Base-by-base conservation (phyloP, 2,329 filamentous ascomycete genomes). In the Shiraia sp. region DNA sequence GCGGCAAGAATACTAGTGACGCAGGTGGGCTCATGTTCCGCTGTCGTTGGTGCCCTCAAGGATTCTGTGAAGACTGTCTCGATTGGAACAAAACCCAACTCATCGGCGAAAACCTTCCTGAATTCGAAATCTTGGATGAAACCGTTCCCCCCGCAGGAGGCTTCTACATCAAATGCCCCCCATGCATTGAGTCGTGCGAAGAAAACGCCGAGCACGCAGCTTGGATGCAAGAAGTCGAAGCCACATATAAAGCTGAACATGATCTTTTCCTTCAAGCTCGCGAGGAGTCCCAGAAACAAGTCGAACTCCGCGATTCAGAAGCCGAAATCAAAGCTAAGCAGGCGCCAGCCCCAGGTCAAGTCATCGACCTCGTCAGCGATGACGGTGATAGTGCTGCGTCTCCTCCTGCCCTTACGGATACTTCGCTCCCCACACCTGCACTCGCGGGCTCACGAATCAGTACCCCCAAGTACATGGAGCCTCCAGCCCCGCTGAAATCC, bases 21-120 rank as follows among this genome's bases (percentile, higher is more conserved):
- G 75, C 73, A 2, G 75, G 75, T 1, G 75, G 75, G 10, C 61
- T 79, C 42, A 69, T 78, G 17, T 77, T 75, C 57, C 72, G 76
- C 15, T 83, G 80, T 53, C 70, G 77, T 7, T 80, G 73, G 70
- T 85, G 81, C 47, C 73, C 77, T 19, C 64, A 65, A 2, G 79
- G 75, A 0, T 82, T 73, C 51, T 85, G 81, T 52, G 80, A 84
- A 40, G 76, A 82, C 31, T 83, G 80, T 52, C 57, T 83, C 0
- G 73, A 82, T 33, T 82, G 77, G 65, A 70, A 77, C 3, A 66
- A 68, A 2, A 72, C 74, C 0, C 66, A 69, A 3, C 72, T 83
- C 0, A 56, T 83, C 10, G 79, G 77, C 8, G 73, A 78, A 16
- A 75, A 72, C 10, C 61, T 82, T 0, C 70, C 73, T 2, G 79